Evolutionary conservation across 2,329 filamentous ascomycete genomes (phyloP), one percentile per base, ranked within the genome.

Genomic region (Neofusicoccum sp.): DNA sequence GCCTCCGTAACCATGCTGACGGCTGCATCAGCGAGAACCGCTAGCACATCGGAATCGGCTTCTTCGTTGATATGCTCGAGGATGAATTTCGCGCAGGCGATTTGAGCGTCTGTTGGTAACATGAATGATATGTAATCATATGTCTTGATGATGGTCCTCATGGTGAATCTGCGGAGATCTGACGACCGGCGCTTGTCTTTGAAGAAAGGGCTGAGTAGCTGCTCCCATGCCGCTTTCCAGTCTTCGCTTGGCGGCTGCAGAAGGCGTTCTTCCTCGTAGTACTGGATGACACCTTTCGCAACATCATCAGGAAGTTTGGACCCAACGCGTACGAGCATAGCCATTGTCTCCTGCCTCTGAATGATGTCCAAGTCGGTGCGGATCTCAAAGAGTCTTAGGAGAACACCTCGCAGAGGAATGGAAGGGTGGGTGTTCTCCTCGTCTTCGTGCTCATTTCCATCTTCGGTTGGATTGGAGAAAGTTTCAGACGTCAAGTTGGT

Each of bases 231-330:
- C 2, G 81, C 75, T 63, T 88, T 81, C 89, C 89, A 92, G 36
- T 84, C 78, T 48, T 81, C 73, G 66, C 90, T 87, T 0, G 89
- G 89, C 2, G 89, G 89, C 45, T 87, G 88, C 66, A 89, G 89
- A 67, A 85, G 87, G 47, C 87, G 81, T 64, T 89, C 88, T 58
- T 89, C 84, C 60, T 83, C 82, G 64, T 88, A 89, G 69, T 90
- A 86, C 45, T 85, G 82, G 44, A 91, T 80, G 26, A 91, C 82
- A 9, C 88, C 77, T 48, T 82, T 82, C 1, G 84, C 86, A 7
- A 85, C 84, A 3, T 83, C 82, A 68, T 91, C 86, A 5, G 86
- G 86, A 7, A 91, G 79, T 36, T 85, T 80, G 14, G 78, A 75
- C 59, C 87, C 83, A 14, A 90, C 81, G 26, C 81, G 78, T 31